Evolutionary conservation across 805 yeast species (phyloP).

Genomic region (Wickerhamomyces mucosus): DNA sequence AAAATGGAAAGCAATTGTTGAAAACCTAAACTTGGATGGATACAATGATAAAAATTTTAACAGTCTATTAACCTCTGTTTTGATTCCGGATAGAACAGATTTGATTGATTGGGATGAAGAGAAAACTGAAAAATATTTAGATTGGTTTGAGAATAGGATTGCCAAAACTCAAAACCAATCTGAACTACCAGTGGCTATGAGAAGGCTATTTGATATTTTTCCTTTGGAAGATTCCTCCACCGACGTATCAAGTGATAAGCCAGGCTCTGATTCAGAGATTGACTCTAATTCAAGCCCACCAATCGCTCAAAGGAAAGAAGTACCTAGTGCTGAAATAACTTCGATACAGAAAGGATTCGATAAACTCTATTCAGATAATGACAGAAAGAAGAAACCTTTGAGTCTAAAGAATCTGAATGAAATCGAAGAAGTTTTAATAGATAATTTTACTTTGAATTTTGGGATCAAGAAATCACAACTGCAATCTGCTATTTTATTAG

Average conservation of each 20-base stretch:
- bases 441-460: conserved; percentile 8
- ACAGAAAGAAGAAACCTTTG: too few species aligned
- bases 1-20: conserved; percentile 16
- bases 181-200: conserved; percentile 9
- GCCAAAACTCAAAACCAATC: conserved; percentile 18
- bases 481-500: neutral
- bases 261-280: too few species aligned
- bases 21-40: conserved; percentile 7
- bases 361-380: too few species aligned
- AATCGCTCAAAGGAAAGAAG: too few species aligned
- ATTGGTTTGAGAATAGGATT: conserved; percentile 36
- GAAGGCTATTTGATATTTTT: conserved; percentile 18
- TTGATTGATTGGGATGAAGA: conserved; percentile 39
- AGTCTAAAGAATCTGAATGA: conserved; percentile 1
- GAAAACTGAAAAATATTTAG: conserved; percentile 36
- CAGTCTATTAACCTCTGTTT: conserved; percentile 5
- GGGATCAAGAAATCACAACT: conserved; percentile 8
- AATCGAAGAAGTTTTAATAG: conserved; percentile 6
- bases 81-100: conserved; percentile 18
- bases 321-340: too few species aligned
- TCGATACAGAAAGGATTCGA: too few species aligned
- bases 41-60: conserved; percentile 4
- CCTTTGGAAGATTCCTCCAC: too few species aligned
- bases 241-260: too few species aligned
- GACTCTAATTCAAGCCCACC: too few species aligned